phyloP scores from a whole-genome alignment of 2,329 filamentous ascomycete species.

The Aspergillus sp. region DNA sequence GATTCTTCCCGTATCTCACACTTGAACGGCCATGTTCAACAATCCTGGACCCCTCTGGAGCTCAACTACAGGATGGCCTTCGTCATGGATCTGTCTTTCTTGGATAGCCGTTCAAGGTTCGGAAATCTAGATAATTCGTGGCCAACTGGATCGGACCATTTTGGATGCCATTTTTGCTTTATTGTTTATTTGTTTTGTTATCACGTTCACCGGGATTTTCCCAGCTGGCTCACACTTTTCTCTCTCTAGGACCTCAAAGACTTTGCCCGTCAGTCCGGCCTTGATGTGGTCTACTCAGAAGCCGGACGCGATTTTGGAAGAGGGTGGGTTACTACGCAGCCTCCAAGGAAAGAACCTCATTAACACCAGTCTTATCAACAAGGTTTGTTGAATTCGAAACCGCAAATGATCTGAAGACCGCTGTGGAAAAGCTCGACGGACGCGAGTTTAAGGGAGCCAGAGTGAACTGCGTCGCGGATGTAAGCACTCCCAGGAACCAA shows the following conservation, averaged over 20 bases:
- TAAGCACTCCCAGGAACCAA: conserved; percentile 43
- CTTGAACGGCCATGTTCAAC: neutral
- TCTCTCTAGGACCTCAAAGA: conserved; percentile 97
- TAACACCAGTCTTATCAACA: conserved; percentile 17
- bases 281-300: conserved; percentile 97
- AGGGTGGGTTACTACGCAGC: conserved; percentile 58
- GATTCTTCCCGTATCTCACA: neutral
- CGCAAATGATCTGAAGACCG: conserved; percentile 76
- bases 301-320: conserved; percentile 86
- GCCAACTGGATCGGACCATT: conserved; percentile 13
- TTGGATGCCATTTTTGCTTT: conserved; percentile 1
- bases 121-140: conserved; percentile 3
- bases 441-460: conserved; percentile 86
- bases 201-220: conserved; percentile 12
- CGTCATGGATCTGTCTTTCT: neutral
- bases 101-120: neutral
- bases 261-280: conserved; percentile 91
- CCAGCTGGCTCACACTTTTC: conserved; percentile 67
- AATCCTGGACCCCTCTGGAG: neutral
- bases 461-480: conserved; percentile 82
- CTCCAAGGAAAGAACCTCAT: conserved; percentile 6
- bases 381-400: conserved; percentile 99
- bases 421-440: conserved; percentile 89
- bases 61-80: neutral
- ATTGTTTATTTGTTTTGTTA: conserved; percentile 1